phyloP scores from a whole-genome alignment of 2,329 filamentous ascomycete genomes.

The Thelonectria olida region DNA sequence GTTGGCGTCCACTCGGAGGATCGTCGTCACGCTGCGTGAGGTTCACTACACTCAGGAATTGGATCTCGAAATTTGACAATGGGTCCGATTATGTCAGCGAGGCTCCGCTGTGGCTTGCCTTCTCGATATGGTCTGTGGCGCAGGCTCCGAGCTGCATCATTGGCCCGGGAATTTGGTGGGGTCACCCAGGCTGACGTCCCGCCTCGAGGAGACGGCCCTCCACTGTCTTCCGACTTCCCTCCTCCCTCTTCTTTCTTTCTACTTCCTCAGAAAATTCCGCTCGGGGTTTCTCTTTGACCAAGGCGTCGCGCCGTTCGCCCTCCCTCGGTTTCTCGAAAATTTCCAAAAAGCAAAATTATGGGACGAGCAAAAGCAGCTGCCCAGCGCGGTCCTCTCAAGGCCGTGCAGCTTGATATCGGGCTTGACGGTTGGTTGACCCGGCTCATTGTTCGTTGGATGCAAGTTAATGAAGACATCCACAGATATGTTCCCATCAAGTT shows the following conservation, averaged over 20 bases:
- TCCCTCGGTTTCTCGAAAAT: not conserved
- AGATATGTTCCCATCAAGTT: slow-evolving; percentile 38
- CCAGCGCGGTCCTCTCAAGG: not conserved
- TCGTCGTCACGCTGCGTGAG: slow-evolving; percentile 29
- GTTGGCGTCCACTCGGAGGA: slow-evolving; percentile 27
- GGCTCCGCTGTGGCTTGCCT: slow-evolving; percentile 30
- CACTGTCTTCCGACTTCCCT: slow-evolving; percentile 27
- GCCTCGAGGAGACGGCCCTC: slow-evolving; percentile 23
- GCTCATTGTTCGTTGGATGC: not conserved
- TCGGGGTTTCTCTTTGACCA: not conserved
- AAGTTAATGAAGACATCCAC: not conserved
- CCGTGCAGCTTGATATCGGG: slow-evolving; percentile 26
- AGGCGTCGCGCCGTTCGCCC: not conserved
- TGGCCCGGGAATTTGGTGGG: slow-evolving; percentile 27
- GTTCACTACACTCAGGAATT: slow-evolving; percentile 27
- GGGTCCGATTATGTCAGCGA: slow-evolving; percentile 45
- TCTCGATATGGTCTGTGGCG: slow-evolving; percentile 22
- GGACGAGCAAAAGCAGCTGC: slow-evolving; percentile 11
- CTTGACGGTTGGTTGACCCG: slow-evolving; percentile 37
- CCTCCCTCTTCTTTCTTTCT: slow-evolving; percentile 20
- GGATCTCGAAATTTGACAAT: slow-evolving; percentile 43
- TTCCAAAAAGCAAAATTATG: slow-evolving; percentile 21
- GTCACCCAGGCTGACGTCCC: slow-evolving; percentile 35
- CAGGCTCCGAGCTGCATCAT: slow-evolving; percentile 13
- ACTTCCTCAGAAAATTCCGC: not conserved